These are phyloP conservation scores for Eucalyptus pauciflora DNA, from an alignment of 345 rosid species.

Conservation along the genomic window DNA sequence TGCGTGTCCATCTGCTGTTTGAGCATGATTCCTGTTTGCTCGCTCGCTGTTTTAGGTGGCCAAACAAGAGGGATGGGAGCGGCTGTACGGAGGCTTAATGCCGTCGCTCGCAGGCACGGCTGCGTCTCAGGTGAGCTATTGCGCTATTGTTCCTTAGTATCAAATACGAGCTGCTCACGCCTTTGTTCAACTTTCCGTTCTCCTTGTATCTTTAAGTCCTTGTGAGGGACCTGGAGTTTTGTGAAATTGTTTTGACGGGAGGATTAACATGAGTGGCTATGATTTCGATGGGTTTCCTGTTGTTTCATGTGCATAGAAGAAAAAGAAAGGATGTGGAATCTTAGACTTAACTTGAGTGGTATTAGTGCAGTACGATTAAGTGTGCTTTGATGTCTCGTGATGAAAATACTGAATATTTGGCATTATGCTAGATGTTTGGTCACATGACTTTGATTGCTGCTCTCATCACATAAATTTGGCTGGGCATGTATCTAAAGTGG, in stretches of 20 bases:
- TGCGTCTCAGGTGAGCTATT: constrained; percentile 69
- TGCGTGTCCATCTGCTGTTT: not conserved
- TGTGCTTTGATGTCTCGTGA: not conserved
- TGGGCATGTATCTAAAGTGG: not conserved
- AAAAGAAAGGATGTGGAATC: not conserved
- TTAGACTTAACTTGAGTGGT: not conserved
- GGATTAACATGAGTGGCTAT: not conserved
- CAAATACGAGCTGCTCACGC: not conserved
- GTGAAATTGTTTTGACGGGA: not conserved
- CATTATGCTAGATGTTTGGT: not conserved
- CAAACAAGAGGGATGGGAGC: constrained; percentile 86
- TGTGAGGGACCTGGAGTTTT: not conserved
- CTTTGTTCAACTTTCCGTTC: not conserved
- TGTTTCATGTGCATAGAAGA: not conserved
- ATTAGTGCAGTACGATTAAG: not conserved
- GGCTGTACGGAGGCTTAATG: constrained; percentile 78
- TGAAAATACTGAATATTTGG: not conserved
- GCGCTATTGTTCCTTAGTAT: not conserved
- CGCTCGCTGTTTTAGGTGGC: constrained; percentile 42
- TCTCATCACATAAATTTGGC: not conserved
- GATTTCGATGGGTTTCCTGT: not conserved
- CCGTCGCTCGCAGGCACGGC: constrained; percentile 91
- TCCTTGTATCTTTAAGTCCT: not conserved
- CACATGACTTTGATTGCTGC: not conserved
- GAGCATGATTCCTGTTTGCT: not conserved